A percentile compares a stretch with the other conserved stretches of the same genome.
Conservation (phyloP, 129 eudicot genomes). For the Chrysanthemum makinoi region DNA sequence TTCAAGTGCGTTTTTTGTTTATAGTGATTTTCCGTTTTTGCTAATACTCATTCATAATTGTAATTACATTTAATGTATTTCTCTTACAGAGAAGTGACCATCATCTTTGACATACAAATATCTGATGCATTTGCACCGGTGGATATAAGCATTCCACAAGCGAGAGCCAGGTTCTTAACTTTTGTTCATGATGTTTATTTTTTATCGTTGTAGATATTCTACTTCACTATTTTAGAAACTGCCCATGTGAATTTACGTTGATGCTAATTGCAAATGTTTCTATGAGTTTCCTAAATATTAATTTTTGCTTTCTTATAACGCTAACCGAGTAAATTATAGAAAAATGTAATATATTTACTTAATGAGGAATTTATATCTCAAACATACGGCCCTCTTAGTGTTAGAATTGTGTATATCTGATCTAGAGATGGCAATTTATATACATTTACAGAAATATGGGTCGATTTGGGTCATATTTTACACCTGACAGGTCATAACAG, state of each 20-base stretch:
- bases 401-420: not conserved
- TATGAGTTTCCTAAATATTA: too few relatives aligned
- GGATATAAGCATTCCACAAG: slow-evolving; percentile 79
- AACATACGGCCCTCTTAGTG: not conserved
- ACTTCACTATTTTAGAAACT: too few relatives aligned
- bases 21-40: not conserved
- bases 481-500: not conserved
- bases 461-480: not conserved
- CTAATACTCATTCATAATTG: not conserved
- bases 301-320: too few relatives aligned
- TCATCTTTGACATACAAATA: slow-evolving; percentile 76
- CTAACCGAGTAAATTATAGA: too few relatives aligned
- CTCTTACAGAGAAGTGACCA: slow-evolving; percentile 84
- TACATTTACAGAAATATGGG: not conserved
- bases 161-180: slow-evolving; percentile 59
- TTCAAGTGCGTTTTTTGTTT: slow-evolving; percentile 59
- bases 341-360: slow-evolving; percentile 4
- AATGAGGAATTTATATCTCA: not conserved
- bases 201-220: too few relatives aligned
- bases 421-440: not conserved
- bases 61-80: slow-evolving; percentile 12
- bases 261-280: too few relatives aligned
- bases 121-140: slow-evolving; percentile 67
- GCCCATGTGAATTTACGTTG: too few relatives aligned
- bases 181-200: slow-evolving; percentile 1